These are phyloP conservation scores for Perilla frutescens DNA, from an alignment of 257 asterid genomes.

Conservation along the genomic window DNA sequence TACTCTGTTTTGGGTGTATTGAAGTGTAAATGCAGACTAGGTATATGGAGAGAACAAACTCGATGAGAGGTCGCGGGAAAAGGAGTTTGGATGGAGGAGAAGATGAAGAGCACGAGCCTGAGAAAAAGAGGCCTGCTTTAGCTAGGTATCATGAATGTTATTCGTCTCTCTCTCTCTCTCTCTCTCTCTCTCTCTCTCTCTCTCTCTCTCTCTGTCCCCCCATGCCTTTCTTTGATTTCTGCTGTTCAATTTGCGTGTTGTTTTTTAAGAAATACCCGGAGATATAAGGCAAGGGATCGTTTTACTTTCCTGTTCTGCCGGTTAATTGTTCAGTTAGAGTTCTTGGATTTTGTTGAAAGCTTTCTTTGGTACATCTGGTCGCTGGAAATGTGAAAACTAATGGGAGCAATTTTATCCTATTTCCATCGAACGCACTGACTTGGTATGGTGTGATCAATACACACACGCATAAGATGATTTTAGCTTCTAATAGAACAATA, in stretches of 20 bases:
- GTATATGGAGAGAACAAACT: constrained; percentile 77
- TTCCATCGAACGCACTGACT: neutral
- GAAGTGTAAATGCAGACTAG: constrained; percentile 82
- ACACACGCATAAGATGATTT: neutral
- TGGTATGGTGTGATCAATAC: neutral
- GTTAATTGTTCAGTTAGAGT: constrained; percentile 2
- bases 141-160: constrained; percentile 46
- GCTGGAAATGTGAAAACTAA: neutral
- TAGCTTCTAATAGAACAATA: neutral
- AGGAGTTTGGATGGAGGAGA: constrained; percentile 77
- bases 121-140: constrained; percentile 53
- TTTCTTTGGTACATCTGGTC: neutral
- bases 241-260: neutral
- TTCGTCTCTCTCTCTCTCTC: neutral
- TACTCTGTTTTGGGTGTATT: constrained; percentile 29
- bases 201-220: neutral
- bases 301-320: constrained; percentile 11
- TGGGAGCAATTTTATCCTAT: neutral
- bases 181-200: neutral
- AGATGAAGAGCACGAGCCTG: constrained; percentile 71
- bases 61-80: constrained; percentile 77
- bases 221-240: neutral
- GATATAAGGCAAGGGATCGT: constrained; percentile 3
- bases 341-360: neutral
- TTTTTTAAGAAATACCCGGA: neutral